phyloP scores from a whole-genome alignment of 2,329 filamentous ascomycete species.

The Fusarium protoensiforme region DNA sequence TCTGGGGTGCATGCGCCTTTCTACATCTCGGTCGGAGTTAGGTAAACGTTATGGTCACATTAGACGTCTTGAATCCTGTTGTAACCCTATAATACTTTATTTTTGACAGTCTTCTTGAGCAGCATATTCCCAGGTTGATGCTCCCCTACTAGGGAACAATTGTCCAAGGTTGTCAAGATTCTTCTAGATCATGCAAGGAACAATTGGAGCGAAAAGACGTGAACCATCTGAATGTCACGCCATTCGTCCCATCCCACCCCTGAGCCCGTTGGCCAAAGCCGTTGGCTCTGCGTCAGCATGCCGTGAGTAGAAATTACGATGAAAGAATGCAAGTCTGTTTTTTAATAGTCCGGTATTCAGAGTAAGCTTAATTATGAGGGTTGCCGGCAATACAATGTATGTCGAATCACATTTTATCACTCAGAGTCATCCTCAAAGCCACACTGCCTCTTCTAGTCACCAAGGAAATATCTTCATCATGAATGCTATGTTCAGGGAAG shows the following conservation, averaged over 20 bases:
- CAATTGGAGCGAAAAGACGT: neutral
- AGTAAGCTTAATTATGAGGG: neutral
- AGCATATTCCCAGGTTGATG: neutral
- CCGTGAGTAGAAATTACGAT: neutral
- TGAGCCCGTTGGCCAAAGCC: neutral
- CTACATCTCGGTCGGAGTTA: neutral
- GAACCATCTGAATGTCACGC: neutral
- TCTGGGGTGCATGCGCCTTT: constrained; percentile 31
- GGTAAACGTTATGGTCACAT: neutral
- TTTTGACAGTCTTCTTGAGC: no score
- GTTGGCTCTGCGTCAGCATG: neutral
- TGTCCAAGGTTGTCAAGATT: neutral
- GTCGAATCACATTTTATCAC: neutral
- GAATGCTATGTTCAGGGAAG: neutral
- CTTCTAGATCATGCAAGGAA: neutral
- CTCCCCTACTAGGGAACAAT: neutral
- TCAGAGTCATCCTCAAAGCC: neutral
- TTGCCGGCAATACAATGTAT: neutral
- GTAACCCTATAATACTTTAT: neutral
- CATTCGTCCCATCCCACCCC: neutral
- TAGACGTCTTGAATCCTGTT: neutral
- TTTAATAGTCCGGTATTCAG: neutral
- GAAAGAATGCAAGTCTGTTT: neutral
- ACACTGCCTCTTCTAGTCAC: neutral
- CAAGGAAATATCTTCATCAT: neutral